Base-by-base conservation (phyloP, 176 grass and related monocot species). In the Bonia amplexicaulis region DNA sequence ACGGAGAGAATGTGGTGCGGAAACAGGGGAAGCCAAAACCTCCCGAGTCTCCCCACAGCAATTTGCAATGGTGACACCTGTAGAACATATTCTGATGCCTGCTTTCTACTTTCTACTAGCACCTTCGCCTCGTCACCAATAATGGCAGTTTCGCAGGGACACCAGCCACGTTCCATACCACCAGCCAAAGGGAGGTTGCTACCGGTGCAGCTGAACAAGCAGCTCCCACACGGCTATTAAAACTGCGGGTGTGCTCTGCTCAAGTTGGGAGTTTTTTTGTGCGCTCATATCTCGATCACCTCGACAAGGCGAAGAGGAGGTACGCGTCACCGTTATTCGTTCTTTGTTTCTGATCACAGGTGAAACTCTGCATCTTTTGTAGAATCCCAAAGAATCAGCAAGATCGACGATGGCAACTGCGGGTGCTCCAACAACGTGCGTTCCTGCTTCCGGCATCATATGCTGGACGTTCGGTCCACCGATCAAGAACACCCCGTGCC, bases 71-170 rank as follows among this genome's bases (percentile, higher is more conserved):
- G 66, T 19, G 17, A 55, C 41, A 60, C 80, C 45, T 64, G 82
- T 84, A 9, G 37, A 66, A 54, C 64, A 35, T 27, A 47, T 76
- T 69, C 71, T 12, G 85, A 29, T 37, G 20, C 76, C 12, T 31
- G 49, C 11, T 47, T 47, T 82, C 80, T 22, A 83, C 54, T 11
- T 1, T 1, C 20, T 1, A 16, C 81, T 7, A 74, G 81, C 47
- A 74, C 47, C 59, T 88, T 84, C 81, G 19, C 1, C 80, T 39
- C 67, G 9, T 61, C 77, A 41, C 63, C 82, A 2, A 89, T 89
- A 2, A 89, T 89, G 82, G 77, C 62, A 9, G 31, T 45, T 85
- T 85, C 87, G 51, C 76, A n/a, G 6, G 26, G 37, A 12, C 23
- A 54, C 15, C 73, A 26, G 16, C 44, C 54, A 84, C 80, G 35